Conservation (phyloP, 139 green algal genomes). For the Spirogloea muscicola region DNA sequence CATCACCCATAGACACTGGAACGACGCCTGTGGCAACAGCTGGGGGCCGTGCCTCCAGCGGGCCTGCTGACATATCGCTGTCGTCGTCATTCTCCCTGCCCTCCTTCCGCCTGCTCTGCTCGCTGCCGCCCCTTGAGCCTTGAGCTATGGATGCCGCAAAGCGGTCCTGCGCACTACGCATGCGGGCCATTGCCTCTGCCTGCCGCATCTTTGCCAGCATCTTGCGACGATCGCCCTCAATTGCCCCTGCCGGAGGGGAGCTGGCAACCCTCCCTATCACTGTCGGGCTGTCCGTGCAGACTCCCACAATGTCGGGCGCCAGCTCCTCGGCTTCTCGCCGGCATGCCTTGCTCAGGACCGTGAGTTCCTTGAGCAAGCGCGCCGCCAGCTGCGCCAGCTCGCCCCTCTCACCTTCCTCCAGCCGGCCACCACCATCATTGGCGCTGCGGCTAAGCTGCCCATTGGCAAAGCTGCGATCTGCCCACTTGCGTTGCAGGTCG, state of each 20-base stretch:
- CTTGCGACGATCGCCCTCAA: neutral
- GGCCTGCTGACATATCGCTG: no score
- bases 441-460: no score
- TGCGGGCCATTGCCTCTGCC: slow-evolving; percentile 14
- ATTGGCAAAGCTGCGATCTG: no score
- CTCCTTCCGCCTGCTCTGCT: slow-evolving; percentile 12
- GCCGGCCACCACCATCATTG: neutral
- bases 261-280: neutral
- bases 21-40: no score
- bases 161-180: slow-evolving; percentile 25
- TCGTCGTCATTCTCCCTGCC: slow-evolving; percentile 14
- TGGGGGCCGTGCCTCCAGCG: no score
- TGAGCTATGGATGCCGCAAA: no score
- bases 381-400: neutral
- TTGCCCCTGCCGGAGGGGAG: neutral
- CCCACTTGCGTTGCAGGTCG: neutral
- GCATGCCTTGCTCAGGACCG: neutral
- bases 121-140: no score
- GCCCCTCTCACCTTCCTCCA: slow-evolving; percentile 1
- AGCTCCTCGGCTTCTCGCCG: slow-evolving; percentile 5
- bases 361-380: neutral
- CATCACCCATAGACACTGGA: no score
- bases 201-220: neutral
- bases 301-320: slow-evolving; percentile 24
- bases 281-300: neutral